A percentile compares a stretch with the other conserved stretches of the same genome.
phyloP scores from a whole-genome alignment of 768 basidiomycete species.

The Dendrothele bispora region DNA sequence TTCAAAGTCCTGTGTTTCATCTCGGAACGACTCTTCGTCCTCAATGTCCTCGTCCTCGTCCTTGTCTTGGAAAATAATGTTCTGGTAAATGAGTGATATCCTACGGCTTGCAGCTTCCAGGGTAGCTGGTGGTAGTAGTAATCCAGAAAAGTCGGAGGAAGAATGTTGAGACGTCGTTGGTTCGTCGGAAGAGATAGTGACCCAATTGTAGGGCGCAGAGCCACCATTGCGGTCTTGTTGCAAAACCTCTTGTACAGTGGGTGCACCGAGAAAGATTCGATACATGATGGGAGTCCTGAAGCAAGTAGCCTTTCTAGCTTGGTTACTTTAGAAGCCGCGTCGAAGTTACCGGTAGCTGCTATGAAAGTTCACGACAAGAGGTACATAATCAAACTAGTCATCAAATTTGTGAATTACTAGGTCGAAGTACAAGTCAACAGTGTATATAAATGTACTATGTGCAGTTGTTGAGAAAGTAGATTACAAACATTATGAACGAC shows the following conservation, averaged over 20 bases:
- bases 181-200: constrained; percentile 35
- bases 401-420: no score
- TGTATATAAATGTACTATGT: no score
- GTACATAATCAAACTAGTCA: no score
- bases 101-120: constrained; percentile 67
- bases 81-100: constrained; percentile 70
- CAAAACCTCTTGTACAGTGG: constrained; percentile 31
- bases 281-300: constrained; percentile 38
- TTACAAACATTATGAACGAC: no score
- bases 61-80: constrained; percentile 62
- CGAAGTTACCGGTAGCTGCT: no score
- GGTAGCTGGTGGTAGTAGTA: constrained; percentile 43
- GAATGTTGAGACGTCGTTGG: background rate
- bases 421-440: no score
- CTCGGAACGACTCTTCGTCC: constrained; percentile 12
- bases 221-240: constrained; percentile 30
- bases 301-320: no score
- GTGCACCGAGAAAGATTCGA: constrained; percentile 57
- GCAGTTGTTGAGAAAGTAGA: no score
- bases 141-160: constrained; percentile 11
- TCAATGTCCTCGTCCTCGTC: constrained; percentile 31
- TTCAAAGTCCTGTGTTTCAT: constrained; percentile 17
- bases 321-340: no score
- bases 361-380: no score
- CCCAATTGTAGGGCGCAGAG: constrained; percentile 43